Percentiles rank a stretch among this genome's conserved stretches.
These are phyloP conservation scores for Spencermartinsiella europaea DNA, from an alignment of 805 yeast species.

Conservation along the genomic window DNA sequence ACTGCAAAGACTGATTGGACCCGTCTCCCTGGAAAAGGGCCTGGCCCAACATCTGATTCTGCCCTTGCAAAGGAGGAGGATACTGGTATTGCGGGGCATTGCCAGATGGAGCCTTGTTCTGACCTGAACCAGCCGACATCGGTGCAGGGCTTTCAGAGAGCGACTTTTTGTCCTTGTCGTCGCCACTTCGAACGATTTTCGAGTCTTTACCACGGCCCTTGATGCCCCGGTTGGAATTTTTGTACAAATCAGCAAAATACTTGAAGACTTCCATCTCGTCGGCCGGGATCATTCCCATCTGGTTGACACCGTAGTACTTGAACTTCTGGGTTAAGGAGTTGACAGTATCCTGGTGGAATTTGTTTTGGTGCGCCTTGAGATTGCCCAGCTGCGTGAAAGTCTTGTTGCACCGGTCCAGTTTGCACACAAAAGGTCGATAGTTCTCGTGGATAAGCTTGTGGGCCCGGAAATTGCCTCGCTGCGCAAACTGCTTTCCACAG, in stretches of 20 bases:
- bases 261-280: constrained; percentile 65
- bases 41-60: constrained; percentile 10
- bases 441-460: constrained; percentile 79
- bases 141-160: not conserved
- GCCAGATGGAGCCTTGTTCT: constrained; percentile 3
- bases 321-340: constrained; percentile 53
- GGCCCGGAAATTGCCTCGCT: constrained; percentile 89
- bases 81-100: constrained; percentile 6
- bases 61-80: constrained; percentile 11
- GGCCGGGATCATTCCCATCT: constrained; percentile 42
- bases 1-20: constrained; percentile 4
- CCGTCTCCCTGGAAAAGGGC: constrained; percentile 10
- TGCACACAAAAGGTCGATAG: constrained; percentile 72
- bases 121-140: not conserved
- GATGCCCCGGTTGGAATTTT: constrained; percentile 85
- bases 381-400: constrained; percentile 89
- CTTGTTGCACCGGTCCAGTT: constrained; percentile 75
- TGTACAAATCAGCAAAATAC: constrained; percentile 77
- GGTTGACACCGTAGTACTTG: constrained; percentile 24
- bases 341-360: constrained; percentile 73
- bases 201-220: constrained; percentile 76
- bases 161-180: not conserved
- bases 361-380: constrained; percentile 88
- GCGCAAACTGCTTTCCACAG: constrained; percentile 73
- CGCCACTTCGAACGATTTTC: constrained; percentile 14